phyloP scores from a whole-genome alignment of 441 rosid species.

The Corymbia calophylla region DNA sequence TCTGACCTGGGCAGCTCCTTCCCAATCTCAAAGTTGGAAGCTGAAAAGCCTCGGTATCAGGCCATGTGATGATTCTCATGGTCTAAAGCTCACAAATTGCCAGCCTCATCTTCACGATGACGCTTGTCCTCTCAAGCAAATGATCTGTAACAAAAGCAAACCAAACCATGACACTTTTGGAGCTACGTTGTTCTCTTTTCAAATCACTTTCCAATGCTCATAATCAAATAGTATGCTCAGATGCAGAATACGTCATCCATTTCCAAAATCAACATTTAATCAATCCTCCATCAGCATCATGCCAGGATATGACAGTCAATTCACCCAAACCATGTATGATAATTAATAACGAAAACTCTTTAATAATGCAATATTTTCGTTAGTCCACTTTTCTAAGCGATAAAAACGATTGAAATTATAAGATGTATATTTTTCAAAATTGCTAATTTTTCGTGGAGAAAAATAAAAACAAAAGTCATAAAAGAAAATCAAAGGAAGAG shows the following conservation, averaged over 20 bases:
- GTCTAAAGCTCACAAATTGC: not conserved
- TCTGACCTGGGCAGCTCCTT: not conserved
- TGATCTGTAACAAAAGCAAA: slow-evolving; percentile 22
- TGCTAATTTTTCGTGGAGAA: not conserved
- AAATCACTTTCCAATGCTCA: not conserved
- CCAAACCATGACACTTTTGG: not conserved
- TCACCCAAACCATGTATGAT: not conserved
- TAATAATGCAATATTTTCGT: too few relatives aligned
- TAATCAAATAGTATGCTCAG: not conserved
- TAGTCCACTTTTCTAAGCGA: not conserved
- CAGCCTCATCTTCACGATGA: not conserved
- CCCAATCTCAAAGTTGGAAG: not conserved
- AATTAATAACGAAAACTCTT: not conserved
- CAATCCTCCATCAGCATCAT: not conserved
- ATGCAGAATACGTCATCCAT: not conserved
- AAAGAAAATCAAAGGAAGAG: not conserved
- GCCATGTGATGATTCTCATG: not conserved
- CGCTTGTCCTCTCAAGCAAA: not conserved
- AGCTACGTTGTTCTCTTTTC: not conserved
- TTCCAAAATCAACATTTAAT: not conserved
- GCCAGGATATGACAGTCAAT: not conserved
- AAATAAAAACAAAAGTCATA: not conserved
- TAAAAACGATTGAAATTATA: not conserved
- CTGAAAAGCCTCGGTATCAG: not conserved
- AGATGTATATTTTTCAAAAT: not conserved